phyloP scores from a whole-genome alignment of 2,329 filamentous ascomycete genomes.

The Metarhizium album region DNA sequence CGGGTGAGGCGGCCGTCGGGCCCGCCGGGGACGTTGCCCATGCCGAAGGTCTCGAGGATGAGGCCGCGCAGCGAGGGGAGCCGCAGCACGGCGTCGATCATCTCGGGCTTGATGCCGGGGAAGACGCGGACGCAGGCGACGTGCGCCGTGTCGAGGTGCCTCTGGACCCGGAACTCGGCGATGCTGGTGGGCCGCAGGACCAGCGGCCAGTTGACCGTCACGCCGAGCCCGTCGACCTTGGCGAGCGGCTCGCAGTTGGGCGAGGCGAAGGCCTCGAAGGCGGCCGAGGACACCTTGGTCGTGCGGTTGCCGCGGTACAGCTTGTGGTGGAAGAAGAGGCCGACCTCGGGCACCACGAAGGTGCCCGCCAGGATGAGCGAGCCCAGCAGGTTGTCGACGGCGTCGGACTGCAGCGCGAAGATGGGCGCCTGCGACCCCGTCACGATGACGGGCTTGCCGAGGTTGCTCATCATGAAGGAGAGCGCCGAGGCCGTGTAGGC shows the following conservation, averaged over 20 bases:
- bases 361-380: conserved; percentile 85
- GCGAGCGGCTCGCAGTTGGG: conserved; percentile 81
- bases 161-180: conserved; percentile 62
- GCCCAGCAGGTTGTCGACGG: conserved; percentile 79
- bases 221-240: conserved; percentile 68
- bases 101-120: conserved; percentile 85
- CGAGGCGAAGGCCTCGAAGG: conserved; percentile 78
- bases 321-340: conserved; percentile 86
- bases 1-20: conserved; percentile 68
- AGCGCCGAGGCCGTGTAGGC: conserved; percentile 84
- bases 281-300: conserved; percentile 77
- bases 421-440: conserved; percentile 80
- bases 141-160: conserved; percentile 72
- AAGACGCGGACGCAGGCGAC: conserved; percentile 86
- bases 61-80: conserved; percentile 69
- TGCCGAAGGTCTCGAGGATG: conserved; percentile 85
- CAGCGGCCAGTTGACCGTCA: conserved; percentile 70
- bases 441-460: conserved; percentile 84
- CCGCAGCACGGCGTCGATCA: conserved; percentile 75
- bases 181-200: conserved; percentile 65
- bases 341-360: conserved; percentile 87
- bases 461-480: conserved; percentile 84
- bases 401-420: conserved; percentile 82
- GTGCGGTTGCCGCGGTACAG: conserved; percentile 81
- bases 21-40: conserved; percentile 81